These are phyloP conservation scores for Isabelozyma heimii DNA, from an alignment of 805 yeast genomes.

Conservation along the genomic window DNA sequence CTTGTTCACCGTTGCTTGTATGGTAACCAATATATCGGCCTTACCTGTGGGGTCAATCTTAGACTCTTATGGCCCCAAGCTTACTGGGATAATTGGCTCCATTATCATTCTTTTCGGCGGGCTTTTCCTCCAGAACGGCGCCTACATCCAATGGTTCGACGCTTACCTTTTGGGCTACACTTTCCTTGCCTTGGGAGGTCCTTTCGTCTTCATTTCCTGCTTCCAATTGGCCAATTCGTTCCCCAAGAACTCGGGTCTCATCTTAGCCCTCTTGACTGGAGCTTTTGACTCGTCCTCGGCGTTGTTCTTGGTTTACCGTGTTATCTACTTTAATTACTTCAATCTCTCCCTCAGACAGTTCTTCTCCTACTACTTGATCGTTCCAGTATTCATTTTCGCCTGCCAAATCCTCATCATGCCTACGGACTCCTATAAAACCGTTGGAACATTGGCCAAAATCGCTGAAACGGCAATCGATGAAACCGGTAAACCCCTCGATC, in stretches of 20 bases:
- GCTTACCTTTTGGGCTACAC: slow-evolving; percentile 74
- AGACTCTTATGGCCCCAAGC: slow-evolving; percentile 77
- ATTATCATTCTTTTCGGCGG: slow-evolving; percentile 58
- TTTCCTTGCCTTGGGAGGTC: slow-evolving; percentile 84
- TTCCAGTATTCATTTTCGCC: slow-evolving; percentile 72
- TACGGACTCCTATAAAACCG: slow-evolving; percentile 64
- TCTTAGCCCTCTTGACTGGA: slow-evolving; percentile 70
- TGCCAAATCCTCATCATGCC: slow-evolving; percentile 87
- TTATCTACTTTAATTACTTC: slow-evolving; percentile 50
- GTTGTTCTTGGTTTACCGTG: slow-evolving; percentile 61
- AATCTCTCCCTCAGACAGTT: slow-evolving; percentile 51
- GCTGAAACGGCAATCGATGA: slow-evolving; percentile 75
- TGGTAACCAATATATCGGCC: slow-evolving; percentile 79
- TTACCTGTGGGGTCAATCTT: slow-evolving; percentile 77
- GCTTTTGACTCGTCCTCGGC: slow-evolving; percentile 61
- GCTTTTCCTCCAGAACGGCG: slow-evolving; percentile 40
- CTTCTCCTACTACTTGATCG: slow-evolving; percentile 64
- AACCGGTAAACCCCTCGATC: slow-evolving; percentile 55
- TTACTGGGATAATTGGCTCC: slow-evolving; percentile 76
- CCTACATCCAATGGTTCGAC: slow-evolving; percentile 43
- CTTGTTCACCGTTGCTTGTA: slow-evolving; percentile 85
- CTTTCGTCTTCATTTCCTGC: slow-evolving; percentile 85
- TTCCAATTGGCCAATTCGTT: slow-evolving; percentile 86
- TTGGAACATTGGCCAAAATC: slow-evolving; percentile 63
- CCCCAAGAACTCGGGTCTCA: slow-evolving; percentile 77